Percentiles rank a stretch among this genome's conserved stretches.
phyloP scores from a whole-genome alignment of 129 eudicot species.

The Cynara cardunculus region DNA sequence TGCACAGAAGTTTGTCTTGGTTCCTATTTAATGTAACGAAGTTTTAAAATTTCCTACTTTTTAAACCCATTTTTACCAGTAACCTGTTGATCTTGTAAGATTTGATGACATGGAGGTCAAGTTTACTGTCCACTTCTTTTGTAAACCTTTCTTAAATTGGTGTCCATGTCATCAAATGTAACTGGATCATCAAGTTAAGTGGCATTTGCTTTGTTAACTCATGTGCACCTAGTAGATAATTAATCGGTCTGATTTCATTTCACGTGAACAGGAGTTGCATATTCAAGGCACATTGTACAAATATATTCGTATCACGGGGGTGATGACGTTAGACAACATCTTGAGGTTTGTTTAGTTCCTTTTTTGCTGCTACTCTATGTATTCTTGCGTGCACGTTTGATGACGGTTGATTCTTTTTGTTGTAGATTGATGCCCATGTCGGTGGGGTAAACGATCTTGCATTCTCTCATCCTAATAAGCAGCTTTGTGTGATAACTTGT shows the following conservation, averaged over 20 bases:
- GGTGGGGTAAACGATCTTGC: conserved; percentile 98
- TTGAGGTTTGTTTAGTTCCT: conserved; percentile 50
- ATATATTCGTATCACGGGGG: conserved; percentile 80
- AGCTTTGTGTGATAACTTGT: conserved; percentile 89
- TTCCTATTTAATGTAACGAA: too few relatives aligned
- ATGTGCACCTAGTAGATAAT: not conserved
- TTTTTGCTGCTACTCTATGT: not conserved
- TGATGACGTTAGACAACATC: conserved; percentile 73
- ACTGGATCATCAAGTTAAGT: too few relatives aligned
- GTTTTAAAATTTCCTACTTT: too few relatives aligned
- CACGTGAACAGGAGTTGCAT: conserved; percentile 74
- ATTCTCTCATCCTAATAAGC: conserved; percentile 91
- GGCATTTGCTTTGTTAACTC: not conserved
- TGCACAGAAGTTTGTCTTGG: not conserved
- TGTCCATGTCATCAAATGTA: too few relatives aligned
- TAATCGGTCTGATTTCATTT: conserved; percentile 3
- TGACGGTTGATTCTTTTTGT: conserved; percentile 7
- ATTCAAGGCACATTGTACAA: conserved; percentile 85
- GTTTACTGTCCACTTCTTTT: too few relatives aligned
- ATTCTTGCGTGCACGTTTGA: not conserved
- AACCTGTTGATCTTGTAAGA: too few relatives aligned
- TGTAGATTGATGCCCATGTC: conserved; percentile 84
- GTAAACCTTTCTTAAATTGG: too few relatives aligned
- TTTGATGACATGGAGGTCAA: too few relatives aligned
- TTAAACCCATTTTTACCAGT: too few relatives aligned